Evolutionary conservation across 805 yeast species (phyloP), one percentile per base, ranked within the genome.

Genomic region (Tetrapisispora pingtungensis): DNA sequence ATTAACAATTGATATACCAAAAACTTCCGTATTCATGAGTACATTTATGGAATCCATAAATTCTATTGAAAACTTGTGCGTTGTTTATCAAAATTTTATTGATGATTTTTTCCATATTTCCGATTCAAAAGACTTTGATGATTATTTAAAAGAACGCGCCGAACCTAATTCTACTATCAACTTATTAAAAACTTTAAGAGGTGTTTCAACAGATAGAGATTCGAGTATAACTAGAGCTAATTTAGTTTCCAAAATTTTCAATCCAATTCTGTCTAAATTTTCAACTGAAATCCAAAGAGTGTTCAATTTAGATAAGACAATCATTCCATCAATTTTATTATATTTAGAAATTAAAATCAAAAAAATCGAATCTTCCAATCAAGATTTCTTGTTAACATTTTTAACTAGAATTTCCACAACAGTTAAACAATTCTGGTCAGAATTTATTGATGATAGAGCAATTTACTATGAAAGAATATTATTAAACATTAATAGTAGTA

Each of bases 301-400:
- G 46, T 14, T 44, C 69, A 18, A 46, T 51, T 57, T 14, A 66
- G 68, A 33, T 64, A 65, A 42, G 33, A 56, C 72, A 10, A 67
- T 70, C 28, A 60, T 66, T 14, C 77, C 80, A 1, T 62, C 68
- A 3, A 51, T 75, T 1, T 48, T 73, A 38, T 52, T 69, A 1
- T 58, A 68, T 33, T 51, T 77, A 10, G 80, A 78, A 46, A 44
- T 50, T 7, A 52, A 62, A 22, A 59, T 65, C 6, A 53, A 52
- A 20, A 56, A 53, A 10, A 56, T 69, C 17, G 72, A 72, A 10
- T 64, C 74, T 8, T 68, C 81, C 1, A 75, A 77, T 57, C 88
- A 81, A 55, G 95, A 84, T 49, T 85, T 73, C 52, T 64, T 74
- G 18, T 66, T 74, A 46, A 69, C 72, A 33, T 67, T 72, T 42